Evolutionary conservation across 2,329 filamentous ascomycete genomes (phyloP).

Genomic region (Monosporascus sp.): DNA sequence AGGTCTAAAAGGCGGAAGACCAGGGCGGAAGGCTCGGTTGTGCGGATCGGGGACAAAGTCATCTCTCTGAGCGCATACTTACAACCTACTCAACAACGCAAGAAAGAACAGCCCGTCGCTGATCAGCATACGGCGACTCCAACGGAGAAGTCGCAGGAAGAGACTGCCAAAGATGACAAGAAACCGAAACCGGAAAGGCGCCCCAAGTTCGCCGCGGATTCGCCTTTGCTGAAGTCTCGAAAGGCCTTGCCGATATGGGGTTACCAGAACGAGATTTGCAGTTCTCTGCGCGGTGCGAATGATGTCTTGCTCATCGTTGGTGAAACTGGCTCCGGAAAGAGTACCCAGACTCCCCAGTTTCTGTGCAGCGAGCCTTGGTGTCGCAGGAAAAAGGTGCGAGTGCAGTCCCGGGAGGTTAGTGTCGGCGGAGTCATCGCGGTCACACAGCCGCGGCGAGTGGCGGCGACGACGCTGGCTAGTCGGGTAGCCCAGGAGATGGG

Average conservation of each 20-base stretch:
- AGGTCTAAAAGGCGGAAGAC: slow-evolving; percentile 35
- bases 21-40: slow-evolving; percentile 25
- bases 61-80: slow-evolving; percentile 48
- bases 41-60: slow-evolving; percentile 43
- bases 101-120: slow-evolving; percentile 17
- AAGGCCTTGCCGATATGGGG: slow-evolving; percentile 76
- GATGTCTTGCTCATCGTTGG: slow-evolving; percentile 76
- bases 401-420: slow-evolving; percentile 39
- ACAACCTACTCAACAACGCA: slow-evolving; percentile 38
- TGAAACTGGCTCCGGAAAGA: slow-evolving; percentile 95
- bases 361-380: slow-evolving; percentile 78
- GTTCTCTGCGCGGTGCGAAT: slow-evolving; percentile 58
- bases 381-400: slow-evolving; percentile 48
- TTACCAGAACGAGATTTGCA: slow-evolving; percentile 64
- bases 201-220: slow-evolving; percentile 9
- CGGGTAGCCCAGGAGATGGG: slow-evolving; percentile 77
- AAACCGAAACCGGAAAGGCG: slow-evolving; percentile 1
- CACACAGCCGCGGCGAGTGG: slow-evolving; percentile 89
- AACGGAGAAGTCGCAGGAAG: slow-evolving; percentile 1
- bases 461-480: slow-evolving; percentile 83
- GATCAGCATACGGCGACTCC: slow-evolving; percentile 1
- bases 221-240: slow-evolving; percentile 38
- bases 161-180: slow-evolving; percentile 1
- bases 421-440: slow-evolving; percentile 84
- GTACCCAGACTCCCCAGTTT: slow-evolving; percentile 93